phyloP scores from a whole-genome alignment of 352 stramenopile genomes.

The Pseudoperonospora humuli region DNA sequence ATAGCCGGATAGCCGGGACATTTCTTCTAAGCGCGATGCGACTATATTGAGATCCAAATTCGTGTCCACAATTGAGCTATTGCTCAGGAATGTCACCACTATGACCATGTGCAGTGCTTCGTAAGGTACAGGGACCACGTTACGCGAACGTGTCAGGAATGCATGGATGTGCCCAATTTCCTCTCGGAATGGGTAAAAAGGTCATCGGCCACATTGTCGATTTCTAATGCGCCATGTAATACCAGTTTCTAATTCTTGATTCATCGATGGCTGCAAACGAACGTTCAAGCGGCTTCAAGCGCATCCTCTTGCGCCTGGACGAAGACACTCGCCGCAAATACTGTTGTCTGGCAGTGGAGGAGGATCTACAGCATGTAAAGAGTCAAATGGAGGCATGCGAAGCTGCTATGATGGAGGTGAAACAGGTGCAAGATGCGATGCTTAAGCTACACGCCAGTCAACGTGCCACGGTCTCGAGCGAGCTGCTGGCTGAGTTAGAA shows the following conservation, averaged over 20 bases:
- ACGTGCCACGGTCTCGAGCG: conserved; percentile 10
- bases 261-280: conserved; percentile 4
- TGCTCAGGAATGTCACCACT: no score
- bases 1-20: no score
- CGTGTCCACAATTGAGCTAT: no score
- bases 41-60: no score
- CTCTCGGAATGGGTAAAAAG: no score
- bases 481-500: conserved; percentile 30
- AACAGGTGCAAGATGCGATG: conserved; percentile 33
- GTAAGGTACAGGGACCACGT: no score
- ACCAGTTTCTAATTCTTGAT: not conserved
- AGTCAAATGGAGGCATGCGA: conserved; percentile 13
- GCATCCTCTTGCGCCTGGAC: conserved; percentile 30
- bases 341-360: conserved; percentile 21
- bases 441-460: conserved; percentile 18
- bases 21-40: no score
- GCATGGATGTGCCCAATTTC: no score
- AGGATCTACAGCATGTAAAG: conserved; percentile 20
- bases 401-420: conserved; percentile 20
- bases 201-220: no score
- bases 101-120: no score
- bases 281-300: conserved; percentile 26
- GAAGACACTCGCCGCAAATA: conserved; percentile 28
- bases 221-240: not conserved
- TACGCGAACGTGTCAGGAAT: no score